Conservation (phyloP, 2,329 filamentous ascomycete genomes). For the Fusarium temperatum region DNA sequence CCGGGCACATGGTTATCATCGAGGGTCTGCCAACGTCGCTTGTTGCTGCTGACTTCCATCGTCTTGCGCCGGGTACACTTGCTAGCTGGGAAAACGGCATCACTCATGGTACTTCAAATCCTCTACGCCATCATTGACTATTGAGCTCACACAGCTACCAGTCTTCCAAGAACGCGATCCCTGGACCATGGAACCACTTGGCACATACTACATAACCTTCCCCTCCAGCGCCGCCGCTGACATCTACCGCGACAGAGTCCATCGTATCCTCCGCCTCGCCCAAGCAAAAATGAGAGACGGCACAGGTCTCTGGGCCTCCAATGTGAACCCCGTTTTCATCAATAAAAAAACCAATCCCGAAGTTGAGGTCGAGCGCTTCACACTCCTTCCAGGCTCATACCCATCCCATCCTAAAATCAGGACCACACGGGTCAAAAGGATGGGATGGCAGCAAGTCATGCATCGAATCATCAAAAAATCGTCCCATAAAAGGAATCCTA, state of each 20-base stretch:
- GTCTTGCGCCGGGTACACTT: constrained; percentile 71
- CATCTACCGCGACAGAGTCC: constrained; percentile 61
- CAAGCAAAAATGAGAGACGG: constrained; percentile 40
- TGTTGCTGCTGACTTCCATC: constrained; percentile 74
- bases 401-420: constrained; percentile 6
- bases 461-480: constrained; percentile 32
- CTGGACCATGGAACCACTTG: constrained; percentile 68
- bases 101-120: constrained; percentile 56
- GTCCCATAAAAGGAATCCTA: constrained; percentile 38
- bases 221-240: constrained; percentile 64
- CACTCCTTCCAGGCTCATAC: constrained; percentile 43
- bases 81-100: constrained; percentile 74
- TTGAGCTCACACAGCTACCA: constrained; percentile 32
- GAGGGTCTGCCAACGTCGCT: constrained; percentile 67
- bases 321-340: constrained; percentile 40
- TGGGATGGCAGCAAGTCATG: constrained; percentile 42
- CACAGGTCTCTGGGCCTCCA: constrained; percentile 44
- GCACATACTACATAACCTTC: constrained; percentile 77
- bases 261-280: constrained; percentile 47
- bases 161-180: constrained; percentile 73
- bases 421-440: constrained; percentile 33
- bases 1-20: constrained; percentile 62
- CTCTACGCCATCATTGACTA: neutral
- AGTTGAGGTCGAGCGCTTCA: constrained; percentile 41
- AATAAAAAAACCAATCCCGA: constrained; percentile 16